phyloP scores from a whole-genome alignment of 2,329 filamentous ascomycete genomes.

The Epichloe glyceriae region DNA sequence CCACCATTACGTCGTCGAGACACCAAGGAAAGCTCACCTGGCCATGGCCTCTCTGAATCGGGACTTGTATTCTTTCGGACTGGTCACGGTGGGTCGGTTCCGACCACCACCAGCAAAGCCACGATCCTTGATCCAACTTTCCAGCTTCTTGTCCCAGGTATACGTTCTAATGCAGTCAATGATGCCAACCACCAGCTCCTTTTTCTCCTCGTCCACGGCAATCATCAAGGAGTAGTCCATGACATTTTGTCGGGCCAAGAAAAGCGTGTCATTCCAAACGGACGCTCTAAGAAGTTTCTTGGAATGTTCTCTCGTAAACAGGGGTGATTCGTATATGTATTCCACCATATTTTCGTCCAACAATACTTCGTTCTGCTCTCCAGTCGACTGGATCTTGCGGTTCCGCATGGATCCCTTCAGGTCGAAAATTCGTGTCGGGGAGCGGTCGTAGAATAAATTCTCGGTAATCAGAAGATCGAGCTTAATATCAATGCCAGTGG shows the following conservation, averaged over 20 bases:
- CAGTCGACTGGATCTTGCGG: conserved; percentile 89
- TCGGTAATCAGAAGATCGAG: conserved; percentile 93
- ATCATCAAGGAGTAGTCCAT: conserved; percentile 99
- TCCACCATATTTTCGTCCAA: conserved; percentile 98
- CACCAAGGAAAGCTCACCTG: conserved; percentile 41
- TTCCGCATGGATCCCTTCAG: conserved; percentile 98
- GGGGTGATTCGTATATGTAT: conserved; percentile 92
- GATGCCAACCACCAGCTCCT: conserved; percentile 91
- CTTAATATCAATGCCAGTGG: conserved; percentile 84
- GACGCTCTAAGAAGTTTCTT: conserved; percentile 85
- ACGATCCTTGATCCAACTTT: conserved; percentile 98
- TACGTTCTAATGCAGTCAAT: conserved; percentile 98
- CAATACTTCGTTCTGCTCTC: conserved; percentile 90
- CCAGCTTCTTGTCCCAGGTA: conserved; percentile 99
- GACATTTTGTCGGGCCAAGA: conserved; percentile 86
- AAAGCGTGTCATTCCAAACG: conserved; percentile 96
- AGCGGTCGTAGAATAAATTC: conserved; percentile 92
- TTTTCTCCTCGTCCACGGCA: conserved; percentile 78
- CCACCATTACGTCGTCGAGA: neutral
- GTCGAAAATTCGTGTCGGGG: conserved; percentile 82
- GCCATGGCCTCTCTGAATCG: conserved; percentile 95
- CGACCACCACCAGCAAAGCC: conserved; percentile 65
- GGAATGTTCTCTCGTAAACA: conserved; percentile 90
- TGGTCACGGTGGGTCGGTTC: conserved; percentile 87
- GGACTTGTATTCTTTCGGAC: conserved; percentile 93